Conservation (phyloP, 164 flowering plant genomes). For the Liriodendron chinense region DNA sequence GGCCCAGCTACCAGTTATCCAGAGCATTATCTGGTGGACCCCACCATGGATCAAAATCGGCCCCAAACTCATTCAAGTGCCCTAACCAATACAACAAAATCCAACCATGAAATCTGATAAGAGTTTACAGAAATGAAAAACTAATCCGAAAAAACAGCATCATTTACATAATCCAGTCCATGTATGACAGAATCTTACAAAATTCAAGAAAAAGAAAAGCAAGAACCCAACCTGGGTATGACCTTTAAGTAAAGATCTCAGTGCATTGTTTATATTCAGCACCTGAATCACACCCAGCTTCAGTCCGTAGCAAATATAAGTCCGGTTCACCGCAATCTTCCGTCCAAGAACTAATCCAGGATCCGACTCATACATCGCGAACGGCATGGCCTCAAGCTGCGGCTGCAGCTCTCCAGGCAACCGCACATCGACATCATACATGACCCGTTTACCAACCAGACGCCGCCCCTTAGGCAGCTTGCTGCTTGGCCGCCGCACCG, state of each 20-base stretch:
- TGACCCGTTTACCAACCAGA: constrained; percentile 51
- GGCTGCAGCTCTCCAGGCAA: too few relatives aligned
- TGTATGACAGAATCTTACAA: too few relatives aligned
- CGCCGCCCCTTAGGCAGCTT: constrained; percentile 76
- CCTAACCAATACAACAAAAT: too few relatives aligned
- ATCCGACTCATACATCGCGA: constrained; percentile 84
- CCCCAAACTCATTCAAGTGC: too few relatives aligned
- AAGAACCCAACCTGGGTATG: constrained; percentile 57
- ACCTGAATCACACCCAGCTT: constrained; percentile 75
- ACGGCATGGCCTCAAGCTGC: constrained; percentile 84
- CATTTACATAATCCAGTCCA: too few relatives aligned
- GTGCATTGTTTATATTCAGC: constrained; percentile 80
- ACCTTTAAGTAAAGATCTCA: constrained; percentile 71
- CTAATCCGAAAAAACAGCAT: too few relatives aligned
- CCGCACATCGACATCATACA: constrained; percentile 70
- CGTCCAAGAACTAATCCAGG: constrained; percentile 80
- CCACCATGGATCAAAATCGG: too few relatives aligned
- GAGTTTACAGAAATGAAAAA: too few relatives aligned
- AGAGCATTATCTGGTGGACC: too few relatives aligned
- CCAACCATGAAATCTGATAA: too few relatives aligned
- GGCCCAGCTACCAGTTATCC: too few relatives aligned
- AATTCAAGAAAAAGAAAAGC: neutral
- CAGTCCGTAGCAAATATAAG: constrained; percentile 84
- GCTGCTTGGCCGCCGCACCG: constrained; percentile 53
- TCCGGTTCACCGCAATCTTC: constrained; percentile 79